Evolutionary conservation across 805 yeast species (phyloP).

Genomic region (Sugiyamaella chiloensis): DNA sequence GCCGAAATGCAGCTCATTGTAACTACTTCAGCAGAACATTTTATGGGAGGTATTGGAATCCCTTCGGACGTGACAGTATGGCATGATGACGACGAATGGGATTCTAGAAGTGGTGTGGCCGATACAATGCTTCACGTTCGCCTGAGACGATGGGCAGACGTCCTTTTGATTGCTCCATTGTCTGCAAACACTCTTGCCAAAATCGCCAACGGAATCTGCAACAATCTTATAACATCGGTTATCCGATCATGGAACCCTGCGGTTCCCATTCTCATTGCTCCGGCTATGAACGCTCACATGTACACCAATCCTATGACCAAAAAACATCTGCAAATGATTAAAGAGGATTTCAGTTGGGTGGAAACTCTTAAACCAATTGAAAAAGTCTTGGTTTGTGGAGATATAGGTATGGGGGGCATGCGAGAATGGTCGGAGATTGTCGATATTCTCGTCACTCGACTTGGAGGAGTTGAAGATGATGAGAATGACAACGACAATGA

Average conservation of each 20-base stretch:
- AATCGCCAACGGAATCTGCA: slow-evolving; percentile 86
- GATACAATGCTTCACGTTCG: slow-evolving; percentile 93
- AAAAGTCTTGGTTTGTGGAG: slow-evolving; percentile 91
- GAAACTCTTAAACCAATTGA: slow-evolving; percentile 92
- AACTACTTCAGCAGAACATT: slow-evolving; percentile 44
- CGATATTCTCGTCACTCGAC: slow-evolving; percentile 59
- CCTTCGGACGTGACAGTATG: slow-evolving; percentile 70
- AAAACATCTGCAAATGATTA: slow-evolving; percentile 67
- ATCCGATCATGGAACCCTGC: slow-evolving; percentile 94
- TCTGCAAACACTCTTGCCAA: slow-evolving; percentile 91
- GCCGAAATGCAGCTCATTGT: slow-evolving; percentile 83
- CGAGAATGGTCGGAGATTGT: slow-evolving; percentile 94
- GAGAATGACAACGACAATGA: slow-evolving; percentile 30
- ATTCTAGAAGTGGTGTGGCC: slow-evolving; percentile 61
- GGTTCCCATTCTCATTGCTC: slow-evolving; percentile 86
- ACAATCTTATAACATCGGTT: slow-evolving; percentile 84
- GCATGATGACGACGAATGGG: slow-evolving; percentile 95
- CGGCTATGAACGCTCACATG: slow-evolving; percentile 93
- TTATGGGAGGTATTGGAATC: slow-evolving; percentile 33
- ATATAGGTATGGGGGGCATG: slow-evolving; percentile 99
- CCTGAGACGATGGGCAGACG: slow-evolving; percentile 94
- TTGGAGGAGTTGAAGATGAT: slow-evolving; percentile 31
- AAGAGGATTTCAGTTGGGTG: slow-evolving; percentile 89
- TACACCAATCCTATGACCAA: slow-evolving; percentile 87
- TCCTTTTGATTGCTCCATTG: slow-evolving; percentile 87